Conservation (phyloP, 2,329 filamentous ascomycete species). For the Monosporascus ibericus region DNA sequence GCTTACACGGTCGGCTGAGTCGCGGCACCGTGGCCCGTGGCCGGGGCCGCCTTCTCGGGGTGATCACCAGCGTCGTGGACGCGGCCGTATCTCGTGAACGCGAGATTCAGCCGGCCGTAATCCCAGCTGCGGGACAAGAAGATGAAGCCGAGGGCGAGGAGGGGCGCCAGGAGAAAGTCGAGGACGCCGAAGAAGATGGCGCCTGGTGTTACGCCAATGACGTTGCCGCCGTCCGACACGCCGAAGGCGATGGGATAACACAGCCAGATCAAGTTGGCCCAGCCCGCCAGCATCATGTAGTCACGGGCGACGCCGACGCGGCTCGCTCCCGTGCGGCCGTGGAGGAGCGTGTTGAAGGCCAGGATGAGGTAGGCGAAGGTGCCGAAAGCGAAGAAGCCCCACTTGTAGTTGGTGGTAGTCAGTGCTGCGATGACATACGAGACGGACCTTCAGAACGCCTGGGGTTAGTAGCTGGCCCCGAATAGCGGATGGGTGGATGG, state of each 20-base stretch:
- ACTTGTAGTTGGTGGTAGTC: slow-evolving; percentile 46
- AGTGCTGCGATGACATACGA: slow-evolving; percentile 43
- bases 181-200: slow-evolving; percentile 50
- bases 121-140: slow-evolving; percentile 44
- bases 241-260: slow-evolving; percentile 50
- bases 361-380: slow-evolving; percentile 40
- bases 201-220: slow-evolving; percentile 37
- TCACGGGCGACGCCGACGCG: slow-evolving; percentile 37
- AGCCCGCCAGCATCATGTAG: slow-evolving; percentile 39
- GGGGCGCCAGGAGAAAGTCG: slow-evolving; percentile 42
- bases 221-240: slow-evolving; percentile 46
- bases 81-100: slow-evolving; percentile 50
- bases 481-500: neutral
- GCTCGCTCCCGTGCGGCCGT: slow-evolving; percentile 31
- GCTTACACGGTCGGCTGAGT: neutral
- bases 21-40: neutral
- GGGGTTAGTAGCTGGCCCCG: no score
- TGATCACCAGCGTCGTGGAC: slow-evolving; percentile 36
- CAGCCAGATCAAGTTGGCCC: slow-evolving; percentile 46
- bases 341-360: slow-evolving; percentile 35
- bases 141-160: slow-evolving; percentile 36
- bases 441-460: slow-evolving; percentile 30
- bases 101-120: slow-evolving; percentile 42
- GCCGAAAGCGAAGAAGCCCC: slow-evolving; percentile 52
- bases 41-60: slow-evolving; percentile 36